These are phyloP conservation scores for Nemania bipapillata DNA, from an alignment of 2,329 filamentous ascomycete species.

Conservation along the genomic window DNA sequence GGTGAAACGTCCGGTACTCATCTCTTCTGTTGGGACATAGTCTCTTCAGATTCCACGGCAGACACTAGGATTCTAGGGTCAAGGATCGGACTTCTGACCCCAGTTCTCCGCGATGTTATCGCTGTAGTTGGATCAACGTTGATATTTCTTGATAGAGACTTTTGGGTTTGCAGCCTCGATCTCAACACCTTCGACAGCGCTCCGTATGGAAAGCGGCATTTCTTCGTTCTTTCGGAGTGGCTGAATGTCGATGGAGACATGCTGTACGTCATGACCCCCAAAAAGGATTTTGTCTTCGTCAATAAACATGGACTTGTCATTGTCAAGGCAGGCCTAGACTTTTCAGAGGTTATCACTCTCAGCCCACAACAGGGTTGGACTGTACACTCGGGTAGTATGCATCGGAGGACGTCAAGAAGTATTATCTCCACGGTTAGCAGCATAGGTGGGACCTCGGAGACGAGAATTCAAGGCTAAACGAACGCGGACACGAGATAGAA, in stretches of 20 bases:
- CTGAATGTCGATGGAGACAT: conserved; percentile 36
- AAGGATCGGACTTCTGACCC: conserved; percentile 27
- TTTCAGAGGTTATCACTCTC: conserved; percentile 36
- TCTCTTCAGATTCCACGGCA: conserved; percentile 19
- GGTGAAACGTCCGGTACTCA: conserved; percentile 23
- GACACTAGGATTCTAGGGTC: conserved; percentile 19
- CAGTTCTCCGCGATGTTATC: conserved; percentile 27
- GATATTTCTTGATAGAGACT: conserved; percentile 34
- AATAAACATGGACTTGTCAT: conserved; percentile 33
- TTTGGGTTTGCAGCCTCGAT: conserved; percentile 39
- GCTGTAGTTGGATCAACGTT: conserved; percentile 35
- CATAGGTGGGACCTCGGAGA: conserved; percentile 12
- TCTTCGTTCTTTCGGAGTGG: conserved; percentile 39
- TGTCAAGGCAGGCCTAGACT: conserved; percentile 33
- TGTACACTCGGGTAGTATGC: conserved; percentile 37
- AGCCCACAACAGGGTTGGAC: conserved; percentile 32
- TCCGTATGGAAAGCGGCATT: conserved; percentile 37
- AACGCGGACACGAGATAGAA: conserved; percentile 16
- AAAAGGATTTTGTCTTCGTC: conserved; percentile 35
- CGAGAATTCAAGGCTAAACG: conserved; percentile 23
- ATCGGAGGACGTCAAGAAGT: conserved; percentile 34
- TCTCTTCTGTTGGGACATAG: conserved; percentile 30
- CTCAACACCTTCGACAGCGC: conserved; percentile 32
- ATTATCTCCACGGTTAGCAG: conserved; percentile 26
- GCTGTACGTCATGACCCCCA: conserved; percentile 31